A percentile compares a stretch with the other conserved stretches of the same genome.
Evolutionary conservation across 192 early-diverging fungal species (phyloP).

Genomic region (Coemansia guatemalensis): DNA sequence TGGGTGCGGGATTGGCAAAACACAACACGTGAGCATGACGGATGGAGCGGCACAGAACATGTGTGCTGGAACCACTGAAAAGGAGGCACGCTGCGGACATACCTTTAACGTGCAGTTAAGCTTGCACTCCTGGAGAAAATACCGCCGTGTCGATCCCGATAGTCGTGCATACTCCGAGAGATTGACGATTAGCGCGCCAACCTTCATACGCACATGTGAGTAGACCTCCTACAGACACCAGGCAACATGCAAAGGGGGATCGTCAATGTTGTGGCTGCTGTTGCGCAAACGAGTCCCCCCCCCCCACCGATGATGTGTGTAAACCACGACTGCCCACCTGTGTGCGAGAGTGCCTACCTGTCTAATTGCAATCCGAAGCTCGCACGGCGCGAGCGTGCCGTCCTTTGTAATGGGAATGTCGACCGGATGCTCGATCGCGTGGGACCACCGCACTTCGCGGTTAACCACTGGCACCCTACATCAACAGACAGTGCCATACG

Average conservation of each 20-base stretch:
- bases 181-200: conserved; percentile 71
- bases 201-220: conserved; percentile 39
- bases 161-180: conserved; percentile 75
- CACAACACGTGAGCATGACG: neutral
- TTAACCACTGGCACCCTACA: conserved; percentile 49
- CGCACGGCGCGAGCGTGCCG: conserved; percentile 70
- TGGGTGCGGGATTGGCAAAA: neutral
- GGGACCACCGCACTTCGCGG: conserved; percentile 65
- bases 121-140: conserved; percentile 69
- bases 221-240: conserved; percentile 44
- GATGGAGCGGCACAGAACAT: neutral
- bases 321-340: conserved; percentile 1
- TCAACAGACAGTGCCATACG: neutral
- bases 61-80: neutral
- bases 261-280: conserved; percentile 8
- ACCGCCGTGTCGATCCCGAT: conserved; percentile 55
- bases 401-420: conserved; percentile 73
- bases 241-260: neutral
- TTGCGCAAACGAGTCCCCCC: neutral
- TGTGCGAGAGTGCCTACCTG: conserved; percentile 52
- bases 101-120: conserved; percentile 81
- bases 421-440: conserved; percentile 52
- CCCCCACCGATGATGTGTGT: neutral
- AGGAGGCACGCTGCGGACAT: conserved; percentile 8
- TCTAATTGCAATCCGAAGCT: conserved; percentile 68